These are phyloP conservation scores for Sphagnum tenellum DNA, from an alignment of 225 moss, liverwort and hornwort species.

Conservation along the genomic window DNA sequence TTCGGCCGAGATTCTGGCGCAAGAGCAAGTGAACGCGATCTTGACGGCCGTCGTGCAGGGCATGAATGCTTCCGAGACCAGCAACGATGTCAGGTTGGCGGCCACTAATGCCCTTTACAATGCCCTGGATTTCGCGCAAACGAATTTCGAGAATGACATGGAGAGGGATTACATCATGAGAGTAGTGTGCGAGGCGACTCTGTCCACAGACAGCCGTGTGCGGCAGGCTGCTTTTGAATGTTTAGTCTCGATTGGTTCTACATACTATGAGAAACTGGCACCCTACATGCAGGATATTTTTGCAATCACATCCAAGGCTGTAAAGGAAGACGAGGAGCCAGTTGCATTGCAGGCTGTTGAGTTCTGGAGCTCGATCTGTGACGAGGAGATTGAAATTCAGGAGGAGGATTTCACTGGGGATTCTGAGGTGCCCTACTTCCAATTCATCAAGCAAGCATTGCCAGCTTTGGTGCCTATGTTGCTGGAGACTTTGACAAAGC, in stretches of 20 bases:
- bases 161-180: constrained; percentile 6
- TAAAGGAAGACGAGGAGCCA: constrained; percentile 3
- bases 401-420: constrained; percentile 1
- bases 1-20: constrained; percentile 6
- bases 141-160: constrained; percentile 3
- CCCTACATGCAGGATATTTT: constrained; percentile 8
- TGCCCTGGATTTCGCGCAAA: constrained; percentile 7
- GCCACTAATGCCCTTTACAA: constrained; percentile 3
- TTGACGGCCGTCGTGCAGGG: constrained; percentile 7
- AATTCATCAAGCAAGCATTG: constrained; percentile 6
- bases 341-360: constrained; percentile 7
- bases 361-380: constrained; percentile 8
- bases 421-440: background rate
- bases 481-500: constrained; percentile 5
- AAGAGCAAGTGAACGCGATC: constrained; percentile 5
- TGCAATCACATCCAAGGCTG: constrained; percentile 6
- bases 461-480: constrained; percentile 1
- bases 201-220: constrained; percentile 1
- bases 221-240: constrained; percentile 7
- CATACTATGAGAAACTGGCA: constrained; percentile 6
- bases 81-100: constrained; percentile 5
- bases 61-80: constrained; percentile 3
- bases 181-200: constrained; percentile 6
- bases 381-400: constrained; percentile 7
- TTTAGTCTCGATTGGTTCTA: constrained; percentile 3